These are phyloP conservation scores for Candida succiphila DNA, from an alignment of 805 yeast species.

Conservation along the genomic window DNA sequence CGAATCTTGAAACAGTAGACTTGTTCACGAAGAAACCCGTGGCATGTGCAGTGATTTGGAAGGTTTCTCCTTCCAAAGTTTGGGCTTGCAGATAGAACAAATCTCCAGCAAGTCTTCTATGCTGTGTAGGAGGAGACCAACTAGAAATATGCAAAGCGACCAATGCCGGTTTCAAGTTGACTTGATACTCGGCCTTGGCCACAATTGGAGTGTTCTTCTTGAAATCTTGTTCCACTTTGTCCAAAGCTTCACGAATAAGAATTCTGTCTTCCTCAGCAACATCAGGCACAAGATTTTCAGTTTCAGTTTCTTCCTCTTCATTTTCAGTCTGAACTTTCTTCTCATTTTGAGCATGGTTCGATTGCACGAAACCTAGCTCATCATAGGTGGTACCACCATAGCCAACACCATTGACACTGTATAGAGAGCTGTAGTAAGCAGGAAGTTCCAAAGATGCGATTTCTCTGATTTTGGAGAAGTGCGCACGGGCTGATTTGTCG, in stretches of 20 bases:
- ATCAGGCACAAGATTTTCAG: constrained; percentile 1
- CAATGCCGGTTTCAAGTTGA: constrained; percentile 38
- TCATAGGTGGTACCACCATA: constrained; percentile 43
- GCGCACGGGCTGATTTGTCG: constrained; percentile 49
- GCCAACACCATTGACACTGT: constrained; percentile 25
- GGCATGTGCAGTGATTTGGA: constrained; percentile 68
- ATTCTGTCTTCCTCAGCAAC: constrained; percentile 5
- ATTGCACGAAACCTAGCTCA: constrained; percentile 23
- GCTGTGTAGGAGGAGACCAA: constrained; percentile 80
- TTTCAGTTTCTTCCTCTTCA: constrained; percentile 7
- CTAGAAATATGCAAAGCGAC: constrained; percentile 50
- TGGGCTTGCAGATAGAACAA: constrained; percentile 64
- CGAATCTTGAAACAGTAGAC: constrained; percentile 58
- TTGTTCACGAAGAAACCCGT: constrained; percentile 75
- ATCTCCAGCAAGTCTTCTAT: constrained; percentile 60
- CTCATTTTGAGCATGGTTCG: no score
- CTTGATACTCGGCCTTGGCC: constrained; percentile 22
- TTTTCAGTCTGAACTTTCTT: constrained; percentile 6
- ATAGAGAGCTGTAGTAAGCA: constrained; percentile 33
- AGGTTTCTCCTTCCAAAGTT: constrained; percentile 74
- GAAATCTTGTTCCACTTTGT: constrained; percentile 7
- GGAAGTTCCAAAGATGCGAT: constrained; percentile 39
- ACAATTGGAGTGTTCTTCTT: constrained; percentile 5
- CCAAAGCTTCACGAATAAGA: constrained; percentile 8
- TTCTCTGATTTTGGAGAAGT: constrained; percentile 55